Percentiles rank a stretch among this genome's conserved stretches.
phyloP scores from a whole-genome alignment of 2,329 filamentous ascomycete species.

The Arachnopeziza araneosa region DNA sequence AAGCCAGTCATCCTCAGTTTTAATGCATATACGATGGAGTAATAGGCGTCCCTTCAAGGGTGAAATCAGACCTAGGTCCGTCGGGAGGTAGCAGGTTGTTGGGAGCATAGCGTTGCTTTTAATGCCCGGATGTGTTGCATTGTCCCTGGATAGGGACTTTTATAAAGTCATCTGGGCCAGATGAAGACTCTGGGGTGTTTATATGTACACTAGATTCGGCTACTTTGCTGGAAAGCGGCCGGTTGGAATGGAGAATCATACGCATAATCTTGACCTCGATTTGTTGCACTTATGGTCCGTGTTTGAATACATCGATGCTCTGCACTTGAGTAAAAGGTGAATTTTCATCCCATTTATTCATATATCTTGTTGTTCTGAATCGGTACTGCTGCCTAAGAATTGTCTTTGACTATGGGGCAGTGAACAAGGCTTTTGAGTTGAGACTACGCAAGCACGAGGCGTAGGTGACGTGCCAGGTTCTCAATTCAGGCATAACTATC shows the following conservation, averaged over 20 bases:
- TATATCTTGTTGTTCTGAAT: not conserved
- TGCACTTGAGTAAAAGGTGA: not conserved
- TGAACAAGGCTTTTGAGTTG: not conserved
- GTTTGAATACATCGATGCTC: not conserved
- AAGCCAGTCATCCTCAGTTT: conserved; percentile 2
- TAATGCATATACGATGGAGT: conserved; percentile 32
- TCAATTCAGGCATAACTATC: conserved; percentile 2
- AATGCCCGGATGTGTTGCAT: conserved; percentile 10
- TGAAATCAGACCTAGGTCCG: conserved; percentile 7
- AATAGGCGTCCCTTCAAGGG: conserved; percentile 24
- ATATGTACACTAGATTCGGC: conserved; percentile 28
- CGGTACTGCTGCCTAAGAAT: conserved; percentile 1
- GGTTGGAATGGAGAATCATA: conserved; percentile 17
- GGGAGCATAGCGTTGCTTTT: conserved; percentile 30
- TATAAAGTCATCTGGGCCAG: conserved; percentile 18
- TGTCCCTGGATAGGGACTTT: conserved; percentile 13
- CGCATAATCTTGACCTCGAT: not conserved
- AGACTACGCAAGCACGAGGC: conserved; percentile 6
- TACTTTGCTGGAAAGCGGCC: conserved; percentile 7
- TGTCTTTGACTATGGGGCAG: not conserved
- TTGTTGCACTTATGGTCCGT: not conserved
- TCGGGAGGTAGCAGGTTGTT: conserved; percentile 21
- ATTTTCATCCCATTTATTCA: not conserved
- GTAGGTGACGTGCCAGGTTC: not conserved
- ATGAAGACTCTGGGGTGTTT: conserved; percentile 17